Base-by-base conservation (phyloP, 768 basidiomycete genomes). In the Pleurotus eryngii region DNA sequence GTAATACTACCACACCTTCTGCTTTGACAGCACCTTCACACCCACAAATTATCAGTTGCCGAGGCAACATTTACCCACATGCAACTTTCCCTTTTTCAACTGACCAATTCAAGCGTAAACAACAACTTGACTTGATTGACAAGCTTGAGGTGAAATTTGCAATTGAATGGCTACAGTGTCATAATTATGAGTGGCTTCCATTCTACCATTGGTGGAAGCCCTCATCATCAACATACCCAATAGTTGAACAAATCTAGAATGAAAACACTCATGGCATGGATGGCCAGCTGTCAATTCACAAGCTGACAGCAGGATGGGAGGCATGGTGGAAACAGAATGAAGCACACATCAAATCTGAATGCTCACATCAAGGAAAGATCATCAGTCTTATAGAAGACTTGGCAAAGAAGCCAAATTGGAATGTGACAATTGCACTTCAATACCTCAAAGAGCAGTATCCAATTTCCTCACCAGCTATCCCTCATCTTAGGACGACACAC, bases 291-390 rank as follows among this genome's bases (percentile, higher is more conserved):
- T 66, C 65, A 1, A 48, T 64, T 38, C 35, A 49, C 5, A 54
- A 65, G 40, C 53, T 66, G 9, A 57, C 46, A 12, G 8, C 26
- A 15, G 30, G 24, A 37, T 51, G 49, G 49, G 35, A 12, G 4
- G 69, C 69, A 3, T 48, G 61, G 9, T 72, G 70, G 70, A 57
- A 60, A 24, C 48, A 63, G 1, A 66, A 69, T 55, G 60, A 63
- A 14, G 40, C 51, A 11, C 55, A 39, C 6, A 49, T 59, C 18
- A 69, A 65, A 53, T 67, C 67, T 1, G 63, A 70, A 49, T 50
- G 60, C 12, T 56, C 63, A 4, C 59, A 67, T 7, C 60, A 63
- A 27, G 63, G 62, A 48, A 65, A 64, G 24, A 46, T 71, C 15
- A 61, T 63, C 17, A 48, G 49, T 3, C 62, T 72, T 2, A 59